phyloP scores from a whole-genome alignment of 2,329 filamentous ascomycete genomes.

The Cercospora canescens region DNA sequence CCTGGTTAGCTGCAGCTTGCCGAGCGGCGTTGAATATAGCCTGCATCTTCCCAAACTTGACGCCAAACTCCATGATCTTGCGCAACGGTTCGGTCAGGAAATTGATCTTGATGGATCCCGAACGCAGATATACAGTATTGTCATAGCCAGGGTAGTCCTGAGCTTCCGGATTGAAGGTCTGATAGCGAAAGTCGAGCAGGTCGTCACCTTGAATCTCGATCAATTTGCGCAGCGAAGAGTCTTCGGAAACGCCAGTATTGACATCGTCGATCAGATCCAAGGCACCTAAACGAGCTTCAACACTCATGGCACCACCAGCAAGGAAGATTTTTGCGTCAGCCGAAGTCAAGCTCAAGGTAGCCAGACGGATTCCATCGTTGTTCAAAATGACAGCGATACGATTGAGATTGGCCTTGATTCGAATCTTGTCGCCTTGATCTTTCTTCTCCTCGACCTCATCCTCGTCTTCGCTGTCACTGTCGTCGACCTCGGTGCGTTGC shows the following conservation, averaged over 20 bases:
- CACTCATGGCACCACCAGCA: conserved; percentile 79
- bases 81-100: conserved; percentile 96
- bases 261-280: conserved; percentile 90
- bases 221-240: conserved; percentile 79
- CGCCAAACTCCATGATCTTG: conserved; percentile 95
- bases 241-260: conserved; percentile 80
- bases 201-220: conserved; percentile 95
- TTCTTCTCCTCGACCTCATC: conserved; percentile 41
- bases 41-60: conserved; percentile 99
- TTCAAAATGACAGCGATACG: conserved; percentile 93
- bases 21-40: conserved; percentile 96
- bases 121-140: conserved; percentile 83
- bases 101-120: conserved; percentile 94
- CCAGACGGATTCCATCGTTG: conserved; percentile 92
- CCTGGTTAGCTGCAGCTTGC: conserved; percentile 90
- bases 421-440: conserved; percentile 67
- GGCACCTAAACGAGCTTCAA: conserved; percentile 84
- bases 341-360: conserved; percentile 88
- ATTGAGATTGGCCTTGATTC: conserved; percentile 90
- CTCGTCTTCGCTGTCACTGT: conserved; percentile 36
- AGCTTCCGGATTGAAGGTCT: conserved; percentile 81
- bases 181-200: conserved; percentile 93
- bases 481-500: conserved; percentile 20
- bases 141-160: conserved; percentile 90
- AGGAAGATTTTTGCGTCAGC: conserved; percentile 90